phyloP scores from a whole-genome alignment of 2,329 filamentous ascomycete species.

The Talaromyces rugulosus region DNA sequence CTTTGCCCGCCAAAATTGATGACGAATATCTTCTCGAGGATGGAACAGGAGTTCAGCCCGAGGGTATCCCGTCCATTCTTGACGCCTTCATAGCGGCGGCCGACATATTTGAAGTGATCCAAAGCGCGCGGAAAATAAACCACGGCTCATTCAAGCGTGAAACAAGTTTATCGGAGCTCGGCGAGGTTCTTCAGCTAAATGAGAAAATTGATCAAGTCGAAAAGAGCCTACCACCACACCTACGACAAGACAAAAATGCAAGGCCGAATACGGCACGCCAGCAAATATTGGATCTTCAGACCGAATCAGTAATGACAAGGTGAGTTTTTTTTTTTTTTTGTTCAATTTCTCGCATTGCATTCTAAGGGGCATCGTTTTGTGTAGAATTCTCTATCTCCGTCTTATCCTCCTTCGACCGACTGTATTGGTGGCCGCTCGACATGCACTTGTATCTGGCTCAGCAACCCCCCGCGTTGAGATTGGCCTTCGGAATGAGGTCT shows the following conservation, averaged over 20 bases:
- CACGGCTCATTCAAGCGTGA: background rate
- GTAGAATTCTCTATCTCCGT: background rate
- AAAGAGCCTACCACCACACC: background rate
- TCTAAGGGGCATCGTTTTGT: background rate
- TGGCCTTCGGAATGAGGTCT: background rate
- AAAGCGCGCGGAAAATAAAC: background rate
- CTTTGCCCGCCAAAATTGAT: background rate
- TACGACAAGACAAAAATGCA: background rate
- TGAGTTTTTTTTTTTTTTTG: background rate
- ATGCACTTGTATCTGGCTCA: background rate
- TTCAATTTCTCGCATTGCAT: background rate
- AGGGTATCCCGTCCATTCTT: background rate
- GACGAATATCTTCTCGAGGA: constrained; percentile 1
- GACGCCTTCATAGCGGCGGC: background rate
- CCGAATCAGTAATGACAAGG: background rate
- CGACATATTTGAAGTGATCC: background rate
- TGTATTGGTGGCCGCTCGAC: background rate
- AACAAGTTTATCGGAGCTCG: background rate
- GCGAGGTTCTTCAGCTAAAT: background rate
- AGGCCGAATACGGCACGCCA: background rate
- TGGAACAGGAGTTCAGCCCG: background rate
- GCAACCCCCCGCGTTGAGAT: background rate
- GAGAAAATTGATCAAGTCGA: background rate
- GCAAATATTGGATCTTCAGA: background rate
- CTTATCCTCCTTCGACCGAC: background rate